A percentile compares a stretch with the other conserved stretches of the same genome.
Conservation (phyloP, 441 rosid genomes). For the Bruguiera hainesii region DNA sequence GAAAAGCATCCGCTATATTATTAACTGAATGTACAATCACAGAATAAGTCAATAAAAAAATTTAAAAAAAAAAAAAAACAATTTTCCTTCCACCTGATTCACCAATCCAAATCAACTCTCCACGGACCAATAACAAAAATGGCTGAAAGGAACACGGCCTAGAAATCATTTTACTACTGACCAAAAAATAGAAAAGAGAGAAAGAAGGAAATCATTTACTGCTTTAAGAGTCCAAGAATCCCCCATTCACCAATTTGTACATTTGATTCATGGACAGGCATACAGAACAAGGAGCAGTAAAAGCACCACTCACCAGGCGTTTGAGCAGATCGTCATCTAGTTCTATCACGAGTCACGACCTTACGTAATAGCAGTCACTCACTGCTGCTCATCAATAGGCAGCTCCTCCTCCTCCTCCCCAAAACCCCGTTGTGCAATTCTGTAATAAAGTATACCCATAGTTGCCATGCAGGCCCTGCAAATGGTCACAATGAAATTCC, state of each 20-base stretch:
- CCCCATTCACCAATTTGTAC: too few relatives aligned
- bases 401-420: conserved; percentile 60
- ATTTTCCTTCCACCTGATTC: background rate
- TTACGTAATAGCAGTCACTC: conserved; percentile 11
- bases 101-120: background rate
- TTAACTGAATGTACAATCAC: background rate
- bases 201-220: too few relatives aligned
- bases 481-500: conserved; percentile 1
- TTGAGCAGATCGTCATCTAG: conserved; percentile 10
- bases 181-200: too few relatives aligned
- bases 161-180: too few relatives aligned
- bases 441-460: conserved; percentile 89
- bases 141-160: too few relatives aligned
- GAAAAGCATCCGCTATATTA: background rate
- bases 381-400: conserved; percentile 56
- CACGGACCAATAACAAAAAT: too few relatives aligned
- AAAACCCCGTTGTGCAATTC: conserved; percentile 77
- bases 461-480: conserved; percentile 99
- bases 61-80: background rate
- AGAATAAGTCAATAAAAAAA: background rate
- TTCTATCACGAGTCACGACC: conserved; percentile 4
- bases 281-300: conserved; percentile 13
- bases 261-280: background rate
- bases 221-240: too few relatives aligned
- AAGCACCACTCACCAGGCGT: conserved; percentile 8